These are phyloP conservation scores for Trichoderma parareesei DNA, from an alignment of 495 filamentous ascomycete genomes.

Conservation along the genomic window DNA sequence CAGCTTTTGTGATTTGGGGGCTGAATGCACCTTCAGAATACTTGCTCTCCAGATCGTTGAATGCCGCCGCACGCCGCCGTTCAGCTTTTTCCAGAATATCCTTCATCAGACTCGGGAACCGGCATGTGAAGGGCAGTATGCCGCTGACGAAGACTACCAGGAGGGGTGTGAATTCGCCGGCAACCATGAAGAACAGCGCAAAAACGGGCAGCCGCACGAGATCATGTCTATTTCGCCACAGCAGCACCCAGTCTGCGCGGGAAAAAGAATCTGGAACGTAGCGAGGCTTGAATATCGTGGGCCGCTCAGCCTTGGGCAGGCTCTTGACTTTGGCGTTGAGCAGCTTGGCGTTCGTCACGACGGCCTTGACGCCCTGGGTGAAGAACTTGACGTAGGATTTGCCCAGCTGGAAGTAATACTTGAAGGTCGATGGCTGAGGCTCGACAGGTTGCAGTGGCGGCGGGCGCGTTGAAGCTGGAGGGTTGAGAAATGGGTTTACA, in stretches of 20 bases:
- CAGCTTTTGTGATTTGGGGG: slow-evolving; percentile 17
- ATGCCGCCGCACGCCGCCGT: slow-evolving; percentile 34
- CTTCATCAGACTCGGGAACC: slow-evolving; percentile 64
- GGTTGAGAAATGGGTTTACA: slow-evolving; percentile 38
- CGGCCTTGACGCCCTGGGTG: slow-evolving; percentile 69
- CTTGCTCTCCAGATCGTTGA: slow-evolving; percentile 23
- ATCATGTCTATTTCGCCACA: slow-evolving; percentile 59
- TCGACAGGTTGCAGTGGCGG: slow-evolving; percentile 47
- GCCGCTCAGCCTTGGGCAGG: slow-evolving; percentile 14
- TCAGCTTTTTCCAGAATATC: slow-evolving; percentile 45
- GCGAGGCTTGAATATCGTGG: slow-evolving; percentile 38
- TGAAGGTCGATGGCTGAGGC: slow-evolving; percentile 29
- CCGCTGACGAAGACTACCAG: slow-evolving; percentile 56
- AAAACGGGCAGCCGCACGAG: slow-evolving; percentile 68
- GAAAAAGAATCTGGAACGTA: slow-evolving; percentile 44
- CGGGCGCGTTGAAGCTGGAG: slow-evolving; percentile 50
- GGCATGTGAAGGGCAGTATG: slow-evolving; percentile 69
- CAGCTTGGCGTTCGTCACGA: slow-evolving; percentile 46
- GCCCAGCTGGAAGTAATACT: slow-evolving; percentile 41
- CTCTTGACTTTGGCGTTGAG: slow-evolving; percentile 27
- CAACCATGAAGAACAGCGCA: slow-evolving; percentile 58
- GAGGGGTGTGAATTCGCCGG: slow-evolving; percentile 79
- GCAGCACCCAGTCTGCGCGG: slow-evolving; percentile 33
- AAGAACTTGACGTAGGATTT: slow-evolving; percentile 70
- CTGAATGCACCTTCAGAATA: neutral